Conservation (phyloP, 805 yeast species). For the Schwanniomyces yamadae region DNA sequence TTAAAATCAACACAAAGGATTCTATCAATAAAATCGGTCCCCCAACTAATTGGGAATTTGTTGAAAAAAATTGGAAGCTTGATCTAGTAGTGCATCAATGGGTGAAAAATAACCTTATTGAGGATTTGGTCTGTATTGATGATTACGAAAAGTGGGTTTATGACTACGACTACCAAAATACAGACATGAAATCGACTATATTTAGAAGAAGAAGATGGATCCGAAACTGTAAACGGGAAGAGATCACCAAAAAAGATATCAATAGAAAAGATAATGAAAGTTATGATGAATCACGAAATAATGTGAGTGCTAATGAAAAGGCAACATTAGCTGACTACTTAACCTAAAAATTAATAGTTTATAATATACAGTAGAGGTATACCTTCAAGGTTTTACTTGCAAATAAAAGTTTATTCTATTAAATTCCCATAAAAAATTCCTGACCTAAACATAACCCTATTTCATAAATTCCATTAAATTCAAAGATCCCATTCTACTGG, state of each 20-base stretch:
- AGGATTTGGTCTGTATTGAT: conserved; percentile 59
- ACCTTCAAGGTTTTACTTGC: no score
- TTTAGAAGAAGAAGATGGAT: conserved; percentile 70
- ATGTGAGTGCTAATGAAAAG: background rate
- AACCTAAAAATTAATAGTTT: background rate
- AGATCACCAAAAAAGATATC: background rate
- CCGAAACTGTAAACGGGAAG: conserved; percentile 33
- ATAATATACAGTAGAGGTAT: background rate
- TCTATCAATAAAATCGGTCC: conserved; percentile 46
- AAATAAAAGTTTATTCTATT: no score
- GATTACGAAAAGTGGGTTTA: conserved; percentile 85
- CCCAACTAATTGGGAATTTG: conserved; percentile 60
- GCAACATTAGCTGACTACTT: conserved; percentile 4
- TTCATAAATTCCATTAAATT: conserved; percentile 53
- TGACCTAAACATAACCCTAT: conserved; percentile 1
- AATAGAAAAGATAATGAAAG: background rate
- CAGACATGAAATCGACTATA: conserved; percentile 35
- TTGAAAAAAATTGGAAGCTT: conserved; percentile 54
- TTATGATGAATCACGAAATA: background rate
- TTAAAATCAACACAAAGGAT: conserved; percentile 1
- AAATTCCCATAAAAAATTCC: background rate
- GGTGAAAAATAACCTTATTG: conserved; percentile 53
- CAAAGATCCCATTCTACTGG: conserved; percentile 31
- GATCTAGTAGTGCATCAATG: conserved; percentile 65
- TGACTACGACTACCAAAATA: conserved; percentile 61